A percentile compares a stretch with the other conserved stretches of the same genome.
Evolutionary conservation across 805 yeast genomes (phyloP).

Genomic region (Ogataea sp.): DNA sequence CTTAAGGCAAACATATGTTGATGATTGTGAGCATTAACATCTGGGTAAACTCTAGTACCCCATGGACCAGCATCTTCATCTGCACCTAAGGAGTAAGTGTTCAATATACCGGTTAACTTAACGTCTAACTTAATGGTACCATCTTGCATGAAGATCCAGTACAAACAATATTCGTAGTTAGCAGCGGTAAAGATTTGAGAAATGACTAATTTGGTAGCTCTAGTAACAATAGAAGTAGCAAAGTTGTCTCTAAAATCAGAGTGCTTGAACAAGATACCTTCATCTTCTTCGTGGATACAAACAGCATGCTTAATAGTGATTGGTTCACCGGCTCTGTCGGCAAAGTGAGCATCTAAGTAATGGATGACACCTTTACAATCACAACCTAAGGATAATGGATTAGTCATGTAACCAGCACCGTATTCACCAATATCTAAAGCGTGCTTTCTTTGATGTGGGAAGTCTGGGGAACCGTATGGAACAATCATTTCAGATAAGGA

Average conservation of each 20-base stretch:
- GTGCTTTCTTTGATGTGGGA: conserved; percentile 79
- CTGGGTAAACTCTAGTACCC: conserved; percentile 77
- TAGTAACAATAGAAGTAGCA: conserved; percentile 64
- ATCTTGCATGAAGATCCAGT: conserved; percentile 79
- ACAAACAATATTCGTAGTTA: conserved; percentile 77
- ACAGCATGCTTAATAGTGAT: conserved; percentile 68
- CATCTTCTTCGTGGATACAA: conserved; percentile 84
- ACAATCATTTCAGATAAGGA: conserved; percentile 80
- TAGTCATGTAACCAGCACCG: conserved; percentile 83
- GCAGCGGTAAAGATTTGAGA: conserved; percentile 85
- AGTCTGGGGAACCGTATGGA: conserved; percentile 74
- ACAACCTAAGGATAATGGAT: conserved; percentile 70
- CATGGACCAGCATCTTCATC: conserved; percentile 66
- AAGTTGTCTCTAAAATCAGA: conserved; percentile 78
- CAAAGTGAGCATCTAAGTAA: conserved; percentile 72
- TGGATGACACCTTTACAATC: conserved; percentile 85
- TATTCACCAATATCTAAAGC: conserved; percentile 84
- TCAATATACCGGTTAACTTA: conserved; percentile 75
- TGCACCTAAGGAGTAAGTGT: conserved; percentile 58
- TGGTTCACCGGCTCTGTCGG: conserved; percentile 60
- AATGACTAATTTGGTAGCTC: conserved; percentile 66
- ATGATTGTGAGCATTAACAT: conserved; percentile 78
- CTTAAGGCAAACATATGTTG: conserved; percentile 77
- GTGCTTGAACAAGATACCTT: conserved; percentile 72
- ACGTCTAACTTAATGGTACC: conserved; percentile 76